A percentile compares a stretch with the other conserved stretches of the same genome.
Evolutionary conservation across 305 asterid genomes (phyloP).

Genomic region (Solanum aculeatissimum): DNA sequence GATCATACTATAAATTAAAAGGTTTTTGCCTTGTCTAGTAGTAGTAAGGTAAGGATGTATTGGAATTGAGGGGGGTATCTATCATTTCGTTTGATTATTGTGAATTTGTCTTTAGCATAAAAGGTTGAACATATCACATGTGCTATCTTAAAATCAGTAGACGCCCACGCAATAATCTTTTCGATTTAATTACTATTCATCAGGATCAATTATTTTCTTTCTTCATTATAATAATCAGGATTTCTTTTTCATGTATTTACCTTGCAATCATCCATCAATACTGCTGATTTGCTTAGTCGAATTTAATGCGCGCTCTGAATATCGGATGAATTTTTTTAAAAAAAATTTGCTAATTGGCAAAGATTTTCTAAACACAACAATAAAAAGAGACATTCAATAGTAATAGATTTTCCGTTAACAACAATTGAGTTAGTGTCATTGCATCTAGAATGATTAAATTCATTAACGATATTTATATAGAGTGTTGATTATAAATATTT

Average conservation of each 20-base stretch:
- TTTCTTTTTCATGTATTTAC: background rate
- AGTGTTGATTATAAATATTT: no score
- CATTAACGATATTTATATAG: no score
- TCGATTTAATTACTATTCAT: background rate
- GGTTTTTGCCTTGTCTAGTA: background rate
- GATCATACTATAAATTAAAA: background rate
- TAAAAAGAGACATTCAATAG: no score
- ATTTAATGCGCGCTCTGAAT: no score
- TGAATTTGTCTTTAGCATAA: conserved; percentile 1
- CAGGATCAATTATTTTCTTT: background rate
- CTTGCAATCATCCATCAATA: background rate
- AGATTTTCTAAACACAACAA: background rate
- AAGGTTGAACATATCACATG: conserved; percentile 5
- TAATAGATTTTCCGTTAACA: no score
- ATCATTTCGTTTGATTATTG: background rate
- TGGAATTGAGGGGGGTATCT: background rate
- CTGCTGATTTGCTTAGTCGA: background rate
- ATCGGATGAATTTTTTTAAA: no score
- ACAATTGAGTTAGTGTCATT: no score
- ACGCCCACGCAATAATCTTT: conserved; percentile 1
- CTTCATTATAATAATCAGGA: background rate
- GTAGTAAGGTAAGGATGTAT: background rate
- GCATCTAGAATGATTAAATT: no score
- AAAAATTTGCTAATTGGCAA: background rate
- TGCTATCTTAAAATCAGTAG: background rate